Evolutionary conservation across 2,329 filamentous ascomycete species (phyloP), one percentile per base, ranked within the genome.

Genomic region (Arthrinium puccinioides): DNA sequence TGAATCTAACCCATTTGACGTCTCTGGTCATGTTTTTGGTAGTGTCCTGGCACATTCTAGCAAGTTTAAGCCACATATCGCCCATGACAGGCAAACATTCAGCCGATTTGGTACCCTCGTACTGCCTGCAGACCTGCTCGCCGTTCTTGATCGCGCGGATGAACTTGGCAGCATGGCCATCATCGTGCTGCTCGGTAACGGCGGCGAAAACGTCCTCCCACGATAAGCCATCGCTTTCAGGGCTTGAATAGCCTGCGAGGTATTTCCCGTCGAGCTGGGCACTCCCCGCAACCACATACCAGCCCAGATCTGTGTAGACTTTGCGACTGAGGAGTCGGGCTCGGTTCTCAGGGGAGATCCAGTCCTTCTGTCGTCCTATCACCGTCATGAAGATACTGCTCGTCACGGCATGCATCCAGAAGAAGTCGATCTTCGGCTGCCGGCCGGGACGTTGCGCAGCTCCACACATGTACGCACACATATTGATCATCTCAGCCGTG

Each of bases 341-440:
- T 46, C 79, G 79, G 35, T 61, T 51, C 20, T 47, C 54, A 5
- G 56, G 14, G 4, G 29, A 23, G 37, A 63, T 55, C 57, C 59
- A 64, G 18, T 13, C 16, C 3, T 33, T 10, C 42, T 60, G 53
- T 8, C 44, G 42, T 16, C 33, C 33, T 9, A 64, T 37, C 1
- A 57, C 48, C 23, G 31, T 51, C 15, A 58, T 44, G 43, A 58
- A 59, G 29, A 64, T 49, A 36, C 42, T 47, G 41, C 48, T 49
- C 9, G 55, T 62, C 4, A 62, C 55, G 29, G 31, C 38, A 44
- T 64, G 61, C 54, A 59, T 53, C 15, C 38, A 37, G 64, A 74
- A 84, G 59, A 87, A 87, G 56, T 87, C 83, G 47, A 84, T 69
- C 49, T 77, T 83, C 29, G 61, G 56, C 46, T 74, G 74, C 21